Conservation (phyloP, 1,139 yeast genomes). For the Saccharomycopsis hybrid region DNA sequence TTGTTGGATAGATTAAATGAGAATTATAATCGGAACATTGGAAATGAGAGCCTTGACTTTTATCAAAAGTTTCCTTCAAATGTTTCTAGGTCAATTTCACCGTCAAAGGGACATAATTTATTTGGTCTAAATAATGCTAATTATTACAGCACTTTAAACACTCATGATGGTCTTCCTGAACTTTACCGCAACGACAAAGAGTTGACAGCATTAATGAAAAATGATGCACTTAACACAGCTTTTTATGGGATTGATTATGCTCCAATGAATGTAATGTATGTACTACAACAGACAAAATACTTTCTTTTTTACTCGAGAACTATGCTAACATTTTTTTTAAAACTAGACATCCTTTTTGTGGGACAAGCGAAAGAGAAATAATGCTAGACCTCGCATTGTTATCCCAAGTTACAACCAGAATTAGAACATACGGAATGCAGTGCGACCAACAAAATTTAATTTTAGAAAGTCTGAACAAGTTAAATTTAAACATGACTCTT, state of each 20-base stretch:
- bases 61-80: background rate
- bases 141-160: background rate
- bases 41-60: background rate
- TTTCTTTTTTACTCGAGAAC: too few species aligned
- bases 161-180: constrained; percentile 6
- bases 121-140: background rate
- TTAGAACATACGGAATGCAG: constrained; percentile 58
- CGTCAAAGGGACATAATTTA: background rate
- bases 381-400: constrained; percentile 48
- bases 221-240: constrained; percentile 30
- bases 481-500: constrained; percentile 49
- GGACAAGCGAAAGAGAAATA: constrained; percentile 41
- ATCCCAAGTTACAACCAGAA: constrained; percentile 50
- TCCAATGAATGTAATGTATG: constrained; percentile 39
- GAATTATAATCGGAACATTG: background rate
- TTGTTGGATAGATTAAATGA: background rate
- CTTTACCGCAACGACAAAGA: constrained; percentile 31
- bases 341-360: constrained; percentile 44
- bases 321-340: too few species aligned
- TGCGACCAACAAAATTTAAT: constrained; percentile 52
- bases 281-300: too few species aligned
- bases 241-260: constrained; percentile 59
- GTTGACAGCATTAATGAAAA: constrained; percentile 31
- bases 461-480: constrained; percentile 45
- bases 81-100: background rate